Base-by-base conservation (phyloP, 805 yeast genomes). In the Metschnikowia lachancei region DNA sequence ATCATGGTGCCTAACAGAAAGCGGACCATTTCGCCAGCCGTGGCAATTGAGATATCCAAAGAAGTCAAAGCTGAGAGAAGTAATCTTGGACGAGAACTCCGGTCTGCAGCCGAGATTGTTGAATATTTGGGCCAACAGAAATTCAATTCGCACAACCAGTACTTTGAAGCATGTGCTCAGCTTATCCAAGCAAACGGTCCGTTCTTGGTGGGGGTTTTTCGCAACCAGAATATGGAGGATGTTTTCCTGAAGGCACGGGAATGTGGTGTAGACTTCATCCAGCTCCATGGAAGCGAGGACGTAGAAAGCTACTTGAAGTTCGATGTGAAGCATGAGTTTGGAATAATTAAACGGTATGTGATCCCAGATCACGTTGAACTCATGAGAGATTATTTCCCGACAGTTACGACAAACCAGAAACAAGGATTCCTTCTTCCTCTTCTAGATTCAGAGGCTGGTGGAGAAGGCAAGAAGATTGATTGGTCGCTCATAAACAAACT, bases 361-460 rank as follows among this genome's bases (percentile, higher is more conserved):
- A 54, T 71, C 1, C 87, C 95, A 0, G 67, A 68, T 19, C 83
- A 82, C 39, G 60, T 75, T 2, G 62, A 66, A 0, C 63, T 63
- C 13, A 70, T 79, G 50, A 52, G 57, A 2, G 61, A 59, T 26
- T 42, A 50, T 20, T 54, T 55, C 46, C 53, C 48, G 2, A 33
- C 35, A 3, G 39, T 53, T 3, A n/a, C 36, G 3, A 24, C 20
- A 11, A 12, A 17, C 13, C 39, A 39, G 19, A 36, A 33, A 13
- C 46, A 65, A 4, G 66, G 71, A 13, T 82, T 84, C 44, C 55
- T 77, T 10, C 51, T 84, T 4, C 80, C 90, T 1, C 70, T 94
- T 39, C 70, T 92, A 16, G 99, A 94, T 60, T 84, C 95, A 2
- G 96, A 87, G 57, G 75, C 75, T 1, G 99, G 99, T 10, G 99